These are phyloP conservation scores for Irpex sp. DNA, from an alignment of 1,284 basidiomycete species.

Conservation along the genomic window DNA sequence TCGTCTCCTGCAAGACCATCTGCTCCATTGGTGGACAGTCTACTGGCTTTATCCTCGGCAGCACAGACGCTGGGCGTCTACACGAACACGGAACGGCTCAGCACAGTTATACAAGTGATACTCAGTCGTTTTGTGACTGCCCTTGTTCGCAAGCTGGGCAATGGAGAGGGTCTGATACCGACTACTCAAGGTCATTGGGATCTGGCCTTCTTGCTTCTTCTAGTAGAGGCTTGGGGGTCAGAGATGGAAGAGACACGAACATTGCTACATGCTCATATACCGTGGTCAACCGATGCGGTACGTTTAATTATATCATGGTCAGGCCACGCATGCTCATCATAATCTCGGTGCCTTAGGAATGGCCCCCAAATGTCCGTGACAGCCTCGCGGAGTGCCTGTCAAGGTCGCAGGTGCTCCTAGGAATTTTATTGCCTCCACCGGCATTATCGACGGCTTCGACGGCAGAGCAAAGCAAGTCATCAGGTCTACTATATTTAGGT, in stretches of 20 bases:
- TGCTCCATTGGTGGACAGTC: background rate
- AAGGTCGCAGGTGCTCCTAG: slow-evolving; percentile 32
- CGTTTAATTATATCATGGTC: background rate
- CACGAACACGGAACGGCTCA: background rate
- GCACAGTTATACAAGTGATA: background rate
- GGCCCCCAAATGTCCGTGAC: background rate
- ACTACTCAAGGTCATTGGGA: slow-evolving; percentile 9
- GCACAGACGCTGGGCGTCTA: background rate
- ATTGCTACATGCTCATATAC: background rate
- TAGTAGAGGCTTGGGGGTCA: slow-evolving; percentile 20
- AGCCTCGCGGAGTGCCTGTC: background rate
- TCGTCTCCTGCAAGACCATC: background rate
- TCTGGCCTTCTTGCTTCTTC: slow-evolving; percentile 34
- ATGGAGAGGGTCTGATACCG: background rate
- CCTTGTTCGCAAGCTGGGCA: background rate
- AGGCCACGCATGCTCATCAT: background rate
- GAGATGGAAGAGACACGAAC: background rate
- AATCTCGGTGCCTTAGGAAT: background rate
- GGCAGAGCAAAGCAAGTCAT: slow-evolving; percentile 16
- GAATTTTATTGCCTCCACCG: slow-evolving; percentile 29
- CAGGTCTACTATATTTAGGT: slow-evolving; percentile 25
- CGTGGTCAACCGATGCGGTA: background rate
- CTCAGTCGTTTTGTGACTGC: slow-evolving; percentile 30
- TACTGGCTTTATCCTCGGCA: background rate
- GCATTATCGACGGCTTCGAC: slow-evolving; percentile 13